Evolutionary conservation across 2,329 filamentous ascomycete genomes (phyloP).

Genomic region (Daldinia eschscholtzii): DNA sequence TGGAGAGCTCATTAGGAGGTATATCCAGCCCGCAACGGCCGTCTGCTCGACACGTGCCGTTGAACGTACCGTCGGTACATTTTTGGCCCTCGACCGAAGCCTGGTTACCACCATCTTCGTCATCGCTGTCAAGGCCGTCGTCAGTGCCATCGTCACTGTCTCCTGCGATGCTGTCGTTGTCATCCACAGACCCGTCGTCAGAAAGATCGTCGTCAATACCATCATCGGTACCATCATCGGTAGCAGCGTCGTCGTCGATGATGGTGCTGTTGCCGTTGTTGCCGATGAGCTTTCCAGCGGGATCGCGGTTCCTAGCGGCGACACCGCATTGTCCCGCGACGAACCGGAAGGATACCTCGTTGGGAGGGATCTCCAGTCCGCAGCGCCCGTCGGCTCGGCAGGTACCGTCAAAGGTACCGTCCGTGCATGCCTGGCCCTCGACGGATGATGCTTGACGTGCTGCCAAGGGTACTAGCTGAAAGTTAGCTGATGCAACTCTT

Average conservation of each 20-base stretch:
- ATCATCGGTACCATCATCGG: background rate
- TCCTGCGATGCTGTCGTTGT: background rate
- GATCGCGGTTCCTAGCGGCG: background rate
- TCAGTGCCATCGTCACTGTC: conserved; percentile 2
- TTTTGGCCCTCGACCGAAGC: background rate
- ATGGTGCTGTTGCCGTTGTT: background rate
- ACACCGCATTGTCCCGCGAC: background rate
- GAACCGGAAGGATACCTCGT: background rate
- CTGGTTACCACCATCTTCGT: background rate
- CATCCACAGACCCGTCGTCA: background rate
- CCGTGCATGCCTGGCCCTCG: background rate
- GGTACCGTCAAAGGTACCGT: background rate
- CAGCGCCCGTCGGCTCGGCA: background rate
- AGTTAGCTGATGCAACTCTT: background rate
- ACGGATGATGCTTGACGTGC: conserved; percentile 6
- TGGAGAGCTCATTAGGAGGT: background rate
- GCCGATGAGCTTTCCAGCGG: background rate
- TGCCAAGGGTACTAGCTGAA: background rate
- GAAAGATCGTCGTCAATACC: background rate
- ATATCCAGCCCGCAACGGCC: background rate
- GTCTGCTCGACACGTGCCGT: background rate
- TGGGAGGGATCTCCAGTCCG: background rate
- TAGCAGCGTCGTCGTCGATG: background rate
- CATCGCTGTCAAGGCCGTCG: background rate
- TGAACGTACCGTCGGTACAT: background rate